Evolutionary conservation across 331 rosid genomes (phyloP).

Genomic region (Phaseolus coccineus): DNA sequence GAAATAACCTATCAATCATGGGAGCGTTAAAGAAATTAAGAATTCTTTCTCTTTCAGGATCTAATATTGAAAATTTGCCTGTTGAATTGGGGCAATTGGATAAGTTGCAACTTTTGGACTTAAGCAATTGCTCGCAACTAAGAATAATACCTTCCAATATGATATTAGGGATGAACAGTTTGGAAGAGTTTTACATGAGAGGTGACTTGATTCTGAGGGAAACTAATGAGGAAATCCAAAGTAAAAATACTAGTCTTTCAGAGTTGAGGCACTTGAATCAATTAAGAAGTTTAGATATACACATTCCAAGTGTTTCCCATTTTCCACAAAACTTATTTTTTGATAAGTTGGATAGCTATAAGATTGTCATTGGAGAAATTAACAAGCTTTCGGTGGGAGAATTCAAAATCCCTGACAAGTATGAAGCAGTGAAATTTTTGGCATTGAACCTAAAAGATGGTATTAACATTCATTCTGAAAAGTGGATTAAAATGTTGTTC

Average conservation of each 20-base stretch:
- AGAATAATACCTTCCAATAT: conserved; percentile 1
- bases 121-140: not conserved
- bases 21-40: not conserved
- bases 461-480: not conserved
- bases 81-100: not conserved
- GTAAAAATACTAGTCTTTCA: not conserved
- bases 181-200: conserved; percentile 8
- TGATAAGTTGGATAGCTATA: conserved; percentile 13
- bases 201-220: not conserved
- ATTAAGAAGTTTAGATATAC: not conserved
- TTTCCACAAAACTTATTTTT: not conserved
- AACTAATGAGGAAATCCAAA: not conserved
- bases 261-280: not conserved
- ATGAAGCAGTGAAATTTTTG: conserved; percentile 1
- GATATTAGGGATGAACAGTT: not conserved
- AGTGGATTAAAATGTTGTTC: conserved; percentile 9
- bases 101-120: not conserved
- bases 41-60: not conserved
- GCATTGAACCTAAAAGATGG: conserved; percentile 5
- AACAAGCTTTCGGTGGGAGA: not conserved
- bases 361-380: conserved; percentile 9
- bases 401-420: not conserved
- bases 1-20: not conserved
- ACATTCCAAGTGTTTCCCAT: not conserved
- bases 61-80: conserved; percentile 3